Percentiles rank a stretch among this genome's conserved stretches.
Conservation (phyloP, 768 basidiomycete genomes). For the Lyophyllum decastes region DNA sequence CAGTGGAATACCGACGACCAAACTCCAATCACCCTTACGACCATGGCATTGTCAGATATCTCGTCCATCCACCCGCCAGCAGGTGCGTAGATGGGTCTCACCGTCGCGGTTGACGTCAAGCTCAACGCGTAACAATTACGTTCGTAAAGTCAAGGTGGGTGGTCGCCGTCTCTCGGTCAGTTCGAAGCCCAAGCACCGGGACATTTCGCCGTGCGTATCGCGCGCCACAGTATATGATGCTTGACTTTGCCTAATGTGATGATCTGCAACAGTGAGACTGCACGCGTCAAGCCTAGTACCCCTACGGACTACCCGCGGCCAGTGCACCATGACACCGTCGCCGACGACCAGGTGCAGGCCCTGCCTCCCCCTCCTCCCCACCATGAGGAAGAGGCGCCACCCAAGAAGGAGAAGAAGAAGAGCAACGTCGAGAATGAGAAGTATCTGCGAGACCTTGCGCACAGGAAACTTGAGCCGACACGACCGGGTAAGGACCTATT, state of each 20-base stretch:
- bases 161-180: constrained; percentile 52
- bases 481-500: constrained; percentile 46
- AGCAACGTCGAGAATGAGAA: constrained; percentile 39
- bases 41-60: constrained; percentile 29
- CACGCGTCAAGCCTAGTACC: constrained; percentile 11
- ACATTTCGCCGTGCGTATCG: constrained; percentile 30
- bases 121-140: background rate
- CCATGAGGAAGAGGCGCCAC: constrained; percentile 48
- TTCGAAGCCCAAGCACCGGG: constrained; percentile 39
- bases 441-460: constrained; percentile 45
- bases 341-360: constrained; percentile 28
- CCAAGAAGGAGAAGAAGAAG: constrained; percentile 52
- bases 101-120: background rate
- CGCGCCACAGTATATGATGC: too few species aligned
- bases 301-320: constrained; percentile 55
- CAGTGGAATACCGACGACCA: constrained; percentile 1
- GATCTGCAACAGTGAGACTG: constrained; percentile 16
- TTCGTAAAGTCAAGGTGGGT: constrained; percentile 43
- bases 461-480: constrained; percentile 48
- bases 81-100: constrained; percentile 31
- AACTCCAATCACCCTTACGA: background rate
- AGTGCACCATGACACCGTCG: constrained; percentile 30
- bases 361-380: constrained; percentile 32
- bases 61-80: constrained; percentile 48
- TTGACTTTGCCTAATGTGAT: background rate